Evolutionary conservation across 2,329 filamentous ascomycete genomes (phyloP).

Genomic region (Dactylellina parvicollis): DNA sequence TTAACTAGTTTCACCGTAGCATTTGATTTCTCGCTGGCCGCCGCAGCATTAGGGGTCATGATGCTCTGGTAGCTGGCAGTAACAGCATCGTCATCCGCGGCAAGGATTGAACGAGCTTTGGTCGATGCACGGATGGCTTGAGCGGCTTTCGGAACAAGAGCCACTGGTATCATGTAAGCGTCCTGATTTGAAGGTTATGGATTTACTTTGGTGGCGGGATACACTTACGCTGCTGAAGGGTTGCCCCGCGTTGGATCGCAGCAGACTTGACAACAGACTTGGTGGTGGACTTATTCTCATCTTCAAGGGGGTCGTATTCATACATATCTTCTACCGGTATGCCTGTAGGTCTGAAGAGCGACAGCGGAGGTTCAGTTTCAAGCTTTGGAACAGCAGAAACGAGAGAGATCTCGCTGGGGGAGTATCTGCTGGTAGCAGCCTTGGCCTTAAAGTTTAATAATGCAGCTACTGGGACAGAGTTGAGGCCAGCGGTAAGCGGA

Average conservation of each 20-base stretch:
- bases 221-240: background rate
- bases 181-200: background rate
- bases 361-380: background rate
- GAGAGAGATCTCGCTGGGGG: background rate
- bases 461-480: too few species aligned
- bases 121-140: background rate
- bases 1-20: background rate
- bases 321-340: background rate
- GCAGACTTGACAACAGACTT: background rate
- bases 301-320: background rate
- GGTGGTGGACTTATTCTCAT: background rate
- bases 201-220: background rate
- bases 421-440: background rate
- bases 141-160: background rate
- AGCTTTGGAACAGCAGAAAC: background rate
- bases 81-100: conserved; percentile 10
- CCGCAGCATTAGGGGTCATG: background rate
- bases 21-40: conserved; percentile 15
- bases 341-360: background rate
- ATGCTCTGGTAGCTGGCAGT: background rate
- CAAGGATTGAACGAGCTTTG: conserved; percentile 1
- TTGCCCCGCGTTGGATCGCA: background rate
- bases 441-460: too few species aligned
- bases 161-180: background rate
- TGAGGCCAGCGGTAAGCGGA: too few species aligned